Base-by-base conservation (phyloP, 2,329 filamentous ascomycete genomes). In the Aspergillus spinulosporus region DNA sequence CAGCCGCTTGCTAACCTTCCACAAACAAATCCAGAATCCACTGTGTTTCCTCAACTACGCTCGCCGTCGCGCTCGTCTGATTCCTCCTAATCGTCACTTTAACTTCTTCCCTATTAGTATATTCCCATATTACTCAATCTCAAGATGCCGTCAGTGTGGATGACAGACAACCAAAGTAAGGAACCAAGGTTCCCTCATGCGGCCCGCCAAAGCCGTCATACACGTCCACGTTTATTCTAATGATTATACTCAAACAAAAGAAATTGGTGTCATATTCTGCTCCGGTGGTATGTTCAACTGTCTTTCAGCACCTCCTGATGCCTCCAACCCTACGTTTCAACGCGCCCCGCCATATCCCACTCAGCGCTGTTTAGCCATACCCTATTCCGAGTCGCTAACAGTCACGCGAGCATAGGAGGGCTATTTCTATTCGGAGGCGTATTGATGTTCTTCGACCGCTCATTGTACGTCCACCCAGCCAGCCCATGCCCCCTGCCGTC, bases 181-280 rank as follows among this genome's bases (percentile, higher is more conserved):
- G 31, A 15, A 42, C 3, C 37, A 6, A 14, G 45, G 45, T 15
- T 12, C 34, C 12, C 6, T 50, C 32, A 21, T 21, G 39, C 15
- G 15, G n/a, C 39, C 12, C 12, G 14, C 42, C 53, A 53, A 58
- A 29, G 21, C 29, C 34, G 8, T 14, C 28, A n/a, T 28, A 8
- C 29, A 37, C 34, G 36, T 2, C 11, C 51, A 47, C 28, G 48
- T 49, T n/a, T 5, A 54, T 36, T 59, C 64, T 71, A 59, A 72
- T 51, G 1, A 45, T 14, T 47, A 40, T 40, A n/a, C 47, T 11
- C 2, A 14, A 48, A 15, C 6, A 28, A 66, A 69, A 97, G 94
- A 99, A 77, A 89, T 97, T 69, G 94, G 94, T 66, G 92, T 97
- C 61, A 90, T 92, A 73, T 99, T 99, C 81, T 97, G 94, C 83